phyloP scores from a whole-genome alignment of 208 protist species.

The Naegleria fowleri region DNA sequence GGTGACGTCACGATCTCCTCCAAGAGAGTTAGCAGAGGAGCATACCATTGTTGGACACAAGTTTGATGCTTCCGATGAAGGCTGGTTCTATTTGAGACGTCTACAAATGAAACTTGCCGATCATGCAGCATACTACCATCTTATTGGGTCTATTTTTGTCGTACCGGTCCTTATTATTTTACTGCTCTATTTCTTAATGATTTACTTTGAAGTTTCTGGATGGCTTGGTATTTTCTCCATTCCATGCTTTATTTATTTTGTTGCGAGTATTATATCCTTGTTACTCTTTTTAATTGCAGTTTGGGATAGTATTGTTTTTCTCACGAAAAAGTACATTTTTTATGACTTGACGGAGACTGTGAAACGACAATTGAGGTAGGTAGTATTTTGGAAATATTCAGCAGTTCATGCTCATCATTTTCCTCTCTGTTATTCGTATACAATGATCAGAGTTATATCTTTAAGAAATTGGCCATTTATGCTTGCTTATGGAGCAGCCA shows the following conservation, averaged over 20 bases:
- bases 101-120: not conserved
- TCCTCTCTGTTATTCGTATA: too few species aligned
- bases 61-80: not conserved
- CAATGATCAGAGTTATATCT: not conserved
- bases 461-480: not conserved
- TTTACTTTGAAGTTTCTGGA: not conserved
- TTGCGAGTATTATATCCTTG: not conserved
- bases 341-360: not conserved
- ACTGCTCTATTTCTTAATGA: not conserved
- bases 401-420: too few species aligned
- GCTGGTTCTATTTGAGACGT: not conserved
- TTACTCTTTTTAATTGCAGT: not conserved
- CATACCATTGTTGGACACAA: not conserved
- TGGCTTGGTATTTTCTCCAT: not conserved
- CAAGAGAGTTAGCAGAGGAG: not conserved
- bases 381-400: too few species aligned
- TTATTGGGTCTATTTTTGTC: not conserved
- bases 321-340: not conserved
- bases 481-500: not conserved
- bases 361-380: not conserved
- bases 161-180: not conserved
- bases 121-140: not conserved
- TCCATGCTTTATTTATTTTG: not conserved
- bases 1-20: not conserved
- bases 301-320: not conserved